Evolutionary conservation across 1,139 yeast genomes (phyloP), one percentile per base, ranked within the genome.

Genomic region (Scheffersomyces lignicola): DNA sequence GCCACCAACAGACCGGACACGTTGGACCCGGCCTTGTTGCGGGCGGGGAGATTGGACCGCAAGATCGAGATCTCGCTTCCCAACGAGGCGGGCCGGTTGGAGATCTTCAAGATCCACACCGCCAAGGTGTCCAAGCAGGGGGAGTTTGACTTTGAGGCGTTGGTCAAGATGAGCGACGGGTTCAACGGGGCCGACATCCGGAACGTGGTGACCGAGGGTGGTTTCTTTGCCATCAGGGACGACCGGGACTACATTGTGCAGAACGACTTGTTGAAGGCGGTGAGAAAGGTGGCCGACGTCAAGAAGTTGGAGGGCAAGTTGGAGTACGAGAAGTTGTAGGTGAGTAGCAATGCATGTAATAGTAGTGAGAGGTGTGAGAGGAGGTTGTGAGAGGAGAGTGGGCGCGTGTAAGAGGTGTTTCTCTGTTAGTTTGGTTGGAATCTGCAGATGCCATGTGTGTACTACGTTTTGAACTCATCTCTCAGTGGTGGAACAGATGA

Each of bases 1-100:
- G 99, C 99, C 24, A 94, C 99, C 17, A 94, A 94, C 62, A 80
- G 99, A 65, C 98, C 98, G 9, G 98, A 94, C 60, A 92, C 98
- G 8, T 75, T 94, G 47, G 99, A 94, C 62, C 99, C 99, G n/a
- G 99, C 99, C 3, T 73, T 94, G 51, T 74, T 94, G 50, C 86
- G 99, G 71, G 97, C 98, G 3, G 99, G 99, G 49, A 83, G 99
- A 69, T 79, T 94, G 57, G 99, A 94, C 63, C 78, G 98, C 59
- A 94, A 94, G 65, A 88, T 94, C 52, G 99, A 94, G 65, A 92
- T 94, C 47, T 88, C 95, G 22, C 72, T 94, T 56, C 98, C 99
- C 18, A 94, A 94, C 58, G 99, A 94, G 66, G 94, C 86, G 28
- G 98, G 98, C 29, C 79, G 98, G 52, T 69, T 90, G 46, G 97